Percentiles rank a stretch among this genome's conserved stretches.
Conservation (phyloP, 2,329 filamentous ascomycete species). For the Ceratocystis harringtonii region DNA sequence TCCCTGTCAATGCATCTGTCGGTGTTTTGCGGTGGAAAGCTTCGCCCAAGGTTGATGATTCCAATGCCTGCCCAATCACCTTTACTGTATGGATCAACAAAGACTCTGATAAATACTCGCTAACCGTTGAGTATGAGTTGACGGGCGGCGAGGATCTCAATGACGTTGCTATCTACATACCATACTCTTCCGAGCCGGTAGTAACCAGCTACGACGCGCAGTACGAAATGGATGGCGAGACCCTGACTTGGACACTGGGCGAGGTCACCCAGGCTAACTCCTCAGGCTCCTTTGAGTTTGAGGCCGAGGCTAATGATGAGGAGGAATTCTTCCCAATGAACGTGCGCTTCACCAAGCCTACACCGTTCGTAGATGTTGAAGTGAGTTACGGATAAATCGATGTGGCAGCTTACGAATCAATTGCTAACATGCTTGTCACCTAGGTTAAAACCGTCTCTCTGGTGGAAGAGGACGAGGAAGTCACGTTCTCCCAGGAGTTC, state of each 20-base stretch:
- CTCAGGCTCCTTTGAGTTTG: slow-evolving; percentile 86
- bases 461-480: slow-evolving; percentile 60
- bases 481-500: slow-evolving; percentile 70
- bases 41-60: slow-evolving; percentile 63
- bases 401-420: neutral
- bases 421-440: neutral
- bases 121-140: slow-evolving; percentile 92
- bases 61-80: slow-evolving; percentile 72
- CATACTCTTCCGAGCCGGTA: slow-evolving; percentile 71
- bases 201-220: slow-evolving; percentile 88
- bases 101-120: slow-evolving; percentile 65
- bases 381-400: slow-evolving; percentile 35
- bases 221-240: slow-evolving; percentile 87
- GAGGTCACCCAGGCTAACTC: slow-evolving; percentile 68
- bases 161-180: slow-evolving; percentile 78
- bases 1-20: slow-evolving; percentile 87
- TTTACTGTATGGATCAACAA: slow-evolving; percentile 98
- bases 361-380: slow-evolving; percentile 82
- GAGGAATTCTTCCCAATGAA: slow-evolving; percentile 98
- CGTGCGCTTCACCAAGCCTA: slow-evolving; percentile 71
- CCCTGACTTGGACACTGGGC: slow-evolving; percentile 86
- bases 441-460: slow-evolving; percentile 54
- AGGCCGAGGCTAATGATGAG: slow-evolving; percentile 74
- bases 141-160: slow-evolving; percentile 63
- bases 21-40: slow-evolving; percentile 89